Percentiles rank a stretch among this genome's conserved stretches.
Evolutionary conservation across 208 protist species (phyloP).

Genomic region (Trypanosoma grayi): DNA sequence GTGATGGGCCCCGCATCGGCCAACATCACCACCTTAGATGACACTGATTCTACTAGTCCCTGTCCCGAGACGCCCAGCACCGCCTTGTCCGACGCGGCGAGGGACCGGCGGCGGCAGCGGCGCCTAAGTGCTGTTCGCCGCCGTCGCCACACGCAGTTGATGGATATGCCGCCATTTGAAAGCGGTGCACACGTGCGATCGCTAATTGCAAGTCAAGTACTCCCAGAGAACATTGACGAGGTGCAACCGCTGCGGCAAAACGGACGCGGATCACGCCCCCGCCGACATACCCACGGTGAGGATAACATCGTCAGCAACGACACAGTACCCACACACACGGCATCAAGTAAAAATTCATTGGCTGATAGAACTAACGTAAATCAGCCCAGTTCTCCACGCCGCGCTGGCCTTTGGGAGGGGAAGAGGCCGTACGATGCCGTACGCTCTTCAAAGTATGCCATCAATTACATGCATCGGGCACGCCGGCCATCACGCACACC

Average conservation of each 20-base stretch:
- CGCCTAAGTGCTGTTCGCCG: background rate
- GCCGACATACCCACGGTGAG: background rate
- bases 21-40: background rate
- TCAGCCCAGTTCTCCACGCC: background rate
- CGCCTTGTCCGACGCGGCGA: background rate
- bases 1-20: too few relatives aligned
- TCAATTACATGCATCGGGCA: background rate
- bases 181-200: background rate
- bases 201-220: constrained; percentile 1
- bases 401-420: background rate
- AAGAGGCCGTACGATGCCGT: background rate
- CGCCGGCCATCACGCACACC: background rate
- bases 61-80: too few relatives aligned
- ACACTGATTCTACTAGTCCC: background rate
- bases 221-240: background rate
- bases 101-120: background rate
- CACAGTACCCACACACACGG: background rate
- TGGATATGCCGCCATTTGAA: background rate
- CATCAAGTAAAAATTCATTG: background rate
- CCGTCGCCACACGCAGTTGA: background rate
- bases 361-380: background rate
- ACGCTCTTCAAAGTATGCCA: background rate
- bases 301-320: background rate
- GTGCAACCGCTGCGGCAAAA: too few relatives aligned
- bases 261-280: background rate